Percentiles rank a stretch among this genome's conserved stretches.
These are phyloP conservation scores for Tilletia indica DNA, from an alignment of 1,284 basidiomycete species.

Conservation along the genomic window DNA sequence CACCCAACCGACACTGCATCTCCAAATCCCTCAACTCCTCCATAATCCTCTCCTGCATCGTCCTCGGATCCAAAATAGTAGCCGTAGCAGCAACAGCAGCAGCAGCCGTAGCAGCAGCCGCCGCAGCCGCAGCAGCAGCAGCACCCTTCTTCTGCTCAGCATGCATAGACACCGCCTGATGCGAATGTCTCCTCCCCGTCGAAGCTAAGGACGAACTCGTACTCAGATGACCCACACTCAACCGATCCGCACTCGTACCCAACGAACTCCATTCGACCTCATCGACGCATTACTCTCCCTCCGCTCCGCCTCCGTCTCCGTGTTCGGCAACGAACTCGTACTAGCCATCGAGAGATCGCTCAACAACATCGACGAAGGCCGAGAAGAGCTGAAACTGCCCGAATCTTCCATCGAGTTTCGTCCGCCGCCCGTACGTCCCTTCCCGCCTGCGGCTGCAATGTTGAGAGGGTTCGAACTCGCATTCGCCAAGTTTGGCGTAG, in stretches of 20 bases:
- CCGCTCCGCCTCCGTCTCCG: not conserved
- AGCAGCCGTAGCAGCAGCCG: not conserved
- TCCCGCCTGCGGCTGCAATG: not conserved
- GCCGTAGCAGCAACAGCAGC: slow-evolving; percentile 15
- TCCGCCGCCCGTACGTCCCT: not conserved
- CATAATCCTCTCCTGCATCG: slow-evolving; percentile 41
- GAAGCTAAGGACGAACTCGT: slow-evolving; percentile 17
- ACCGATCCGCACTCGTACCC: not conserved
- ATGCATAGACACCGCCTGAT: slow-evolving; percentile 19
- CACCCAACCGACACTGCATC: slow-evolving; percentile 29
- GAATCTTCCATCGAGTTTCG: not conserved
- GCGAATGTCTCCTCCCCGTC: slow-evolving; percentile 12
- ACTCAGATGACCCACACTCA: slow-evolving; percentile 13
- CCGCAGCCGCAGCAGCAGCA: not conserved
- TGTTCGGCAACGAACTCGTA: slow-evolving; percentile 10
- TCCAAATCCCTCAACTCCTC: slow-evolving; percentile 39
- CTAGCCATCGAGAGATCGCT: not conserved
- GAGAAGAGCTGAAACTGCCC: not conserved
- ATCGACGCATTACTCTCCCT: not conserved
- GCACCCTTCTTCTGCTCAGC: not conserved
- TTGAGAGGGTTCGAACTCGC: slow-evolving; percentile 8
- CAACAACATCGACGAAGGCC: not conserved
- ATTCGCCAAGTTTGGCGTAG: not conserved
- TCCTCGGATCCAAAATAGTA: slow-evolving; percentile 30
- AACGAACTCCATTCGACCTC: slow-evolving; percentile 1